Percentiles rank a stretch among this genome's conserved stretches.
Evolutionary conservation across 2,329 filamentous ascomycete genomes (phyloP).

Genomic region (Colletotrichum cereale): DNA sequence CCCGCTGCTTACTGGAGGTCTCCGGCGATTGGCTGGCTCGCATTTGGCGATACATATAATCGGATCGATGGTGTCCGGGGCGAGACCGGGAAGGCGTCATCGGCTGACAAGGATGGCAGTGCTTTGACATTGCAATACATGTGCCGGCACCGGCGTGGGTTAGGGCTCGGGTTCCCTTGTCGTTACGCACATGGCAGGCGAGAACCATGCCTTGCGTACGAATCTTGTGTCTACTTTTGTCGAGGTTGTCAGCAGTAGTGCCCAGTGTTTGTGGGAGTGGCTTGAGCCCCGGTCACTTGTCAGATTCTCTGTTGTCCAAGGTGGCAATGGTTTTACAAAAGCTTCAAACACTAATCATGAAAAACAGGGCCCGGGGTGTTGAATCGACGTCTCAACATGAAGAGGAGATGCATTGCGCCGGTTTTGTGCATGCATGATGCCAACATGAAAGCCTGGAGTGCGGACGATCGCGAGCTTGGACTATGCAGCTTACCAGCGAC

Average conservation of each 20-base stretch:
- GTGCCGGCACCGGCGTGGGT: neutral
- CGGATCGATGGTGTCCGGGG: neutral
- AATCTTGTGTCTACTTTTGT: neutral
- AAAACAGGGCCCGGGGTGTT: neutral
- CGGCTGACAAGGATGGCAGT: neutral
- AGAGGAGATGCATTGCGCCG: neutral
- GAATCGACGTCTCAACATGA: neutral
- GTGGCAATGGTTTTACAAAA: neutral
- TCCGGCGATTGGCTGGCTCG: neutral
- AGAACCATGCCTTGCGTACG: neutral
- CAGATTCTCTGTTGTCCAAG: neutral
- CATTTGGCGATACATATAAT: neutral
- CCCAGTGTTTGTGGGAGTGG: neutral
- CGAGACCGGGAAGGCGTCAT: neutral
- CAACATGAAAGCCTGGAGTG: neutral
- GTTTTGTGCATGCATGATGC: neutral
- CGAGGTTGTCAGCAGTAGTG: neutral
- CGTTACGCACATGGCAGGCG: neutral
- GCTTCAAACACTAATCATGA: neutral
- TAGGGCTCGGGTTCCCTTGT: neutral
- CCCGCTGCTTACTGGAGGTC: neutral
- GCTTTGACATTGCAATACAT: neutral
- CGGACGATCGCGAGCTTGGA: neutral
- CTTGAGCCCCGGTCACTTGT: neutral
- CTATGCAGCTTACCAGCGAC: neutral